Conservation (phyloP, 2,329 filamentous ascomycete genomes). For the Diplodia seriata region DNA sequence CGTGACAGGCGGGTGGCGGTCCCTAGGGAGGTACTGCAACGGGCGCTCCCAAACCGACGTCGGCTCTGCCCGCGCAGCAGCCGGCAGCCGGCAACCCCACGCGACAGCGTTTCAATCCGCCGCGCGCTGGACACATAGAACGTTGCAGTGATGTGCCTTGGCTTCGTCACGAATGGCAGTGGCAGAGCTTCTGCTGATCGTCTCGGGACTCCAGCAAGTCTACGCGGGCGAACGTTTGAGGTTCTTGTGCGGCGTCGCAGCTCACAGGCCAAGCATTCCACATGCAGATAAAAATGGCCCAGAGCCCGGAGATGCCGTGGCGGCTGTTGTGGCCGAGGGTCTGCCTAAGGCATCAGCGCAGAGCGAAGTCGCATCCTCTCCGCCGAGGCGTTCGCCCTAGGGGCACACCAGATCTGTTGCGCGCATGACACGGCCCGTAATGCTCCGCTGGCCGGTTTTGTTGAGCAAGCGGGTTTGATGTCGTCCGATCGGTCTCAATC, state of each 20-base stretch:
- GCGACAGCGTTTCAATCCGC: not conserved
- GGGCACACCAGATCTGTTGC: not conserved
- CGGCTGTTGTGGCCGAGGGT: not conserved
- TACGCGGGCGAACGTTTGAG: not conserved
- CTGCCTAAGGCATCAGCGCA: conserved; percentile 12
- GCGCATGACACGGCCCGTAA: conserved; percentile 21
- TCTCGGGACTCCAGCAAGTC: too few species aligned
- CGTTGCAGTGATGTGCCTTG: too few species aligned
- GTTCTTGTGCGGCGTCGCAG: not conserved
- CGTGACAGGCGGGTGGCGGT: too few species aligned
- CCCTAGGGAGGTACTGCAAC: not conserved
- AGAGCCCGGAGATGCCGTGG: not conserved
- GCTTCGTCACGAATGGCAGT: too few species aligned
- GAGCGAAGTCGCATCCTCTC: conserved; percentile 14
- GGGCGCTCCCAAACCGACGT: not conserved
- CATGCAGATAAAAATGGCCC: not conserved
- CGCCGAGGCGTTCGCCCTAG: conserved; percentile 16
- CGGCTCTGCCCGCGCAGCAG: too few species aligned
- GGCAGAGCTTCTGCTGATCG: too few species aligned
- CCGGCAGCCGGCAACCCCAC: not conserved
- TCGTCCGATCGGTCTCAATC: not conserved
- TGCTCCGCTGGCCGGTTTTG: conserved; percentile 11
- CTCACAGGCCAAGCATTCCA: not conserved
- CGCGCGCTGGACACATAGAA: too few species aligned
- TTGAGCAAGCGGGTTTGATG: not conserved